Percentiles rank a stretch among this genome's conserved stretches.
These are phyloP conservation scores for Xylogone sp. DNA, from an alignment of 2,329 filamentous ascomycete genomes.

Conservation along the genomic window DNA sequence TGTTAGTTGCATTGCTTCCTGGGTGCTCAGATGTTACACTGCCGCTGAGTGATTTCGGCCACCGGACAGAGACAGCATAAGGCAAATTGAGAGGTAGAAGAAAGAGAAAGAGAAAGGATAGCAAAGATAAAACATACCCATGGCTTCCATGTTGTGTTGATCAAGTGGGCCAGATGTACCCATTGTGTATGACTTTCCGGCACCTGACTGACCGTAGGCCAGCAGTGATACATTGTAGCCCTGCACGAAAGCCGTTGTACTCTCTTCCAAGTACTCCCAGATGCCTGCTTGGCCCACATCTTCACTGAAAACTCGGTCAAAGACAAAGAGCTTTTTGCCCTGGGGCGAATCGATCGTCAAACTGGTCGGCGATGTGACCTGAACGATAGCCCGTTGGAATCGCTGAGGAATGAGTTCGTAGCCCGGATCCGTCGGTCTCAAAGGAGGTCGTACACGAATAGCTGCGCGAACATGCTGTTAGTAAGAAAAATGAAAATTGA, in stretches of 20 bases:
- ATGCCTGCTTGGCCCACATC: slow-evolving; percentile 82
- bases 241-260: slow-evolving; percentile 83
- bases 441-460: slow-evolving; percentile 85
- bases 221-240: slow-evolving; percentile 98
- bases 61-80: background rate
- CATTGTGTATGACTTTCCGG: slow-evolving; percentile 99
- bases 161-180: slow-evolving; percentile 85
- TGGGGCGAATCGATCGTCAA: slow-evolving; percentile 87
- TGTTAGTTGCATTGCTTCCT: background rate
- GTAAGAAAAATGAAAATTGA: slow-evolving; percentile 2
- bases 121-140: slow-evolving; percentile 59
- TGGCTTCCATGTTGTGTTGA: slow-evolving; percentile 64
- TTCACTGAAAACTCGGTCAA: slow-evolving; percentile 88
- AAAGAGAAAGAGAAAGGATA: slow-evolving; percentile 13
- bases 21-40: background rate
- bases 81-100: background rate
- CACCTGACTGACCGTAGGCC: slow-evolving; percentile 95
- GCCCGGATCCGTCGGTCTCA: slow-evolving; percentile 80
- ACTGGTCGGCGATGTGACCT: slow-evolving; percentile 80
- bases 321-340: slow-evolving; percentile 92
- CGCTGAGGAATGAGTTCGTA: slow-evolving; percentile 94
- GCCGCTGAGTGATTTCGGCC: background rate
- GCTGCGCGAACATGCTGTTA: slow-evolving; percentile 45
- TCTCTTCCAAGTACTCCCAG: slow-evolving; percentile 92
- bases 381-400: slow-evolving; percentile 89